phyloP scores from a whole-genome alignment of 2,329 filamentous ascomycete species.

The Colletotrichum sansevieriae region DNA sequence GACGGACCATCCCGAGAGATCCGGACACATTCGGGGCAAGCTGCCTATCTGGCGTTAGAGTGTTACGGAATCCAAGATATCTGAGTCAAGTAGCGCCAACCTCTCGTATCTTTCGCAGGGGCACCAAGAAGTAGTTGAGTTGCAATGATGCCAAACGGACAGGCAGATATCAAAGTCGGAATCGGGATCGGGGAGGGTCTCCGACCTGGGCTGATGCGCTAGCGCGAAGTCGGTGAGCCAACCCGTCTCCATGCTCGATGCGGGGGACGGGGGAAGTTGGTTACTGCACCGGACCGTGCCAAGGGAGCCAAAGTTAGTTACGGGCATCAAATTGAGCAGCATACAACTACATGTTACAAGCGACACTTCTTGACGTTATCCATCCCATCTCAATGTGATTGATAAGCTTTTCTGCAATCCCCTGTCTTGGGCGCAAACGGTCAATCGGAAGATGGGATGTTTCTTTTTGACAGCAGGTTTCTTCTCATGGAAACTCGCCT shows the following conservation, averaged over 20 bases:
- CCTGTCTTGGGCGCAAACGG: not conserved
- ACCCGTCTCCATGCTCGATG: slow-evolving; percentile 26
- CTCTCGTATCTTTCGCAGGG: slow-evolving; percentile 8
- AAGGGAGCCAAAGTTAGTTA: slow-evolving; percentile 14
- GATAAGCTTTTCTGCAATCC: slow-evolving; percentile 24
- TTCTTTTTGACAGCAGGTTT: slow-evolving; percentile 4
- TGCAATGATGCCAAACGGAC: not conserved
- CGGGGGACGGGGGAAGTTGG: slow-evolving; percentile 1
- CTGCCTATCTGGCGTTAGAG: too few species aligned
- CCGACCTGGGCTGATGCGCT: not conserved
- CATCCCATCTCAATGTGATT: not conserved
- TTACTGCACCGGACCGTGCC: slow-evolving; percentile 11
- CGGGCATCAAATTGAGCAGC: not conserved
- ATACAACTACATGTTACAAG: not conserved
- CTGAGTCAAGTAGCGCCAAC: slow-evolving; percentile 21
- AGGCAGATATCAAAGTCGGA: slow-evolving; percentile 10
- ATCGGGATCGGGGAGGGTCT: slow-evolving; percentile 33
- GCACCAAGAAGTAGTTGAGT: slow-evolving; percentile 18
- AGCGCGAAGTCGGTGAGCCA: slow-evolving; percentile 8
- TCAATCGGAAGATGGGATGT: not conserved
- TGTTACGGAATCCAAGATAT: too few species aligned
- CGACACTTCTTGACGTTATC: not conserved
- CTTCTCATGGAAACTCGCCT: not conserved
- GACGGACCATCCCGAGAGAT: too few species aligned
- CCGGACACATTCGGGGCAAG: too few species aligned